A percentile compares a stretch with the other conserved stretches of the same genome.
phyloP scores from a whole-genome alignment of 2,329 filamentous ascomycete genomes.

The Penicillium sp. region DNA sequence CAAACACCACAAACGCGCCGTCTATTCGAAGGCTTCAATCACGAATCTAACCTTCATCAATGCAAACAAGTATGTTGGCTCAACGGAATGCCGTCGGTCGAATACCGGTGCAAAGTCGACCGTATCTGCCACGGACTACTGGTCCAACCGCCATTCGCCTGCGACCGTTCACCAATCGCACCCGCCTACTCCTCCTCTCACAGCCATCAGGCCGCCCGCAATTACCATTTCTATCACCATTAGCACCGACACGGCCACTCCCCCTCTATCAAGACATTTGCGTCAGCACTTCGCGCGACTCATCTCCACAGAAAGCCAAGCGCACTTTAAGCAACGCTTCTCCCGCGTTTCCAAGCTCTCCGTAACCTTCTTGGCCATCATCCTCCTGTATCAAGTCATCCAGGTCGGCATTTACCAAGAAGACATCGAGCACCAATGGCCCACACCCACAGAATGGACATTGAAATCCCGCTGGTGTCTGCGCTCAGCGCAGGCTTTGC shows the following conservation, averaged over 20 bases:
- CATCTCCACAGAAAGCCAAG: slow-evolving; percentile 67
- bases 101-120: slow-evolving; percentile 38
- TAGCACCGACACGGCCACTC: slow-evolving; percentile 41
- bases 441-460: slow-evolving; percentile 77
- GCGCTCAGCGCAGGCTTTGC: slow-evolving; percentile 58
- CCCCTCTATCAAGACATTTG: slow-evolving; percentile 51
- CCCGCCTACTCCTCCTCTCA: slow-evolving; percentile 48
- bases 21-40: background rate
- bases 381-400: slow-evolving; percentile 56
- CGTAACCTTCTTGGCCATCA: slow-evolving; percentile 64
- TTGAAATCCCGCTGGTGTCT: slow-evolving; percentile 64
- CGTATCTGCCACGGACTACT: slow-evolving; percentile 31
- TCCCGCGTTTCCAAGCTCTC: slow-evolving; percentile 66
- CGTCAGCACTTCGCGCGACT: slow-evolving; percentile 59
- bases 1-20: slow-evolving; percentile 21
- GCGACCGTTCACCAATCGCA: slow-evolving; percentile 56
- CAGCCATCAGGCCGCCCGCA: slow-evolving; percentile 54
- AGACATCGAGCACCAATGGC: slow-evolving; percentile 66
- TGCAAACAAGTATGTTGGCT: slow-evolving; percentile 28
- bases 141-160: slow-evolving; percentile 17
- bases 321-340: slow-evolving; percentile 44
- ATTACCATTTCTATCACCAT: slow-evolving; percentile 60
- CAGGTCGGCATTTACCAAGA: slow-evolving; percentile 67
- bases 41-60: background rate
- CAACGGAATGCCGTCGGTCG: slow-evolving; percentile 35